phyloP scores from a whole-genome alignment of 1,284 basidiomycete species.

The Rhodotorula sp. region DNA sequence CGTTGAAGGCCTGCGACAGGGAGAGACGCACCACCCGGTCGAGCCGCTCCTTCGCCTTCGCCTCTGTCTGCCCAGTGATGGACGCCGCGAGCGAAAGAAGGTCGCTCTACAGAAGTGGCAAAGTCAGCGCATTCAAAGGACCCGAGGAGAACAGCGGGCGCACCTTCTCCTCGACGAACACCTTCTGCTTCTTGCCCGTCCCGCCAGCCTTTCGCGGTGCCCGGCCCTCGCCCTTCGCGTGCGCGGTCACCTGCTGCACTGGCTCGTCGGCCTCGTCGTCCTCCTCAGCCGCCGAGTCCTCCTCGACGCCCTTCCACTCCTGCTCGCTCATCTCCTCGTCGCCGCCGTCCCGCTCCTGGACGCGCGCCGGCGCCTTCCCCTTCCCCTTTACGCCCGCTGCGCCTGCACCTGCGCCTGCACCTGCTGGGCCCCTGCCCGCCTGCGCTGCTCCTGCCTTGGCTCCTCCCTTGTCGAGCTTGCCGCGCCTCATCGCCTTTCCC shows the following conservation, averaged over 20 bases:
- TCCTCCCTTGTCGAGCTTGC: not conserved
- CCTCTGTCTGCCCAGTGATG: slow-evolving; percentile 27
- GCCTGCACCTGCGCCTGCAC: not conserved
- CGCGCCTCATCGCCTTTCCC: slow-evolving; percentile 1
- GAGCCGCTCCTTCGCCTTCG: slow-evolving; percentile 22
- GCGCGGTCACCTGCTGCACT: not conserved
- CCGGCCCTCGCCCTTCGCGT: not conserved
- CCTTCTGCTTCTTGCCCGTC: slow-evolving; percentile 34
- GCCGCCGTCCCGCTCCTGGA: not conserved
- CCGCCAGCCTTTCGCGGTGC: slow-evolving; percentile 18
- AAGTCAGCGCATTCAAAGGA: not conserved
- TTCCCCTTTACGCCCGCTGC: not conserved
- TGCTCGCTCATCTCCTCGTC: slow-evolving; percentile 4
- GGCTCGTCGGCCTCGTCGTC: not conserved
- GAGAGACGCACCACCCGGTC: slow-evolving; percentile 10
- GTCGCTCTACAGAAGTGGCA: slow-evolving; percentile 15
- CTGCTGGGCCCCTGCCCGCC: not conserved
- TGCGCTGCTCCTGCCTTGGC: not conserved
- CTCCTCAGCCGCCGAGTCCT: not conserved
- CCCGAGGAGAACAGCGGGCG: not conserved
- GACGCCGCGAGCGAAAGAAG: slow-evolving; percentile 27
- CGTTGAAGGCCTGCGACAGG: too few species aligned
- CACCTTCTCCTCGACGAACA: slow-evolving; percentile 39
- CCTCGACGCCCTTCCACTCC: not conserved
- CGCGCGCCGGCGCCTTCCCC: not conserved